Evolutionary conservation across 192 early-diverging fungal genomes (phyloP).

Genomic region (Gorgonomyces haynaldii): DNA sequence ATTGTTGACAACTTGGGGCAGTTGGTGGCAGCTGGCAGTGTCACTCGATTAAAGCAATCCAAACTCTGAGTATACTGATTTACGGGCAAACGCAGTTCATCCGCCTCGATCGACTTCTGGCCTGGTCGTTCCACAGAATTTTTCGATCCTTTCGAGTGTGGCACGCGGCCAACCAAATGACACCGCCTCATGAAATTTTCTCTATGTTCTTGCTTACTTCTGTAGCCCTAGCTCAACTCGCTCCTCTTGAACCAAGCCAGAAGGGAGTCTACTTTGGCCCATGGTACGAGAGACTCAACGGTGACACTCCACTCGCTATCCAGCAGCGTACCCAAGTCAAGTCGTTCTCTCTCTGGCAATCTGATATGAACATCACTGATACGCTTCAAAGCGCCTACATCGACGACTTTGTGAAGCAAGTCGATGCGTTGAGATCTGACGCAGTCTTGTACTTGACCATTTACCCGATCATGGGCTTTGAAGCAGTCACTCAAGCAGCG

Average conservation of each 20-base stretch:
- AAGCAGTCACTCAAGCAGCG: conserved; percentile 12
- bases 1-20: too few relatives aligned
- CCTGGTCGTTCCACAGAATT: too few relatives aligned
- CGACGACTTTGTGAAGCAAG: conserved; percentile 9
- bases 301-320: conserved; percentile 8
- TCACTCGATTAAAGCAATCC: too few relatives aligned
- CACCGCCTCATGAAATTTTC: too few relatives aligned
- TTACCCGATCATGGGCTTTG: conserved; percentile 20
- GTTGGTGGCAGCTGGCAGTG: too few relatives aligned
- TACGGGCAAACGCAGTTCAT: too few relatives aligned
- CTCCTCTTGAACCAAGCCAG: neutral
- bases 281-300: conserved; percentile 10
- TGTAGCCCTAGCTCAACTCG: too few relatives aligned
- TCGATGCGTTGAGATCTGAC: conserved; percentile 21
- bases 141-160: too few relatives aligned
- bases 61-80: too few relatives aligned
- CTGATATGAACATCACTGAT: conserved; percentile 13
- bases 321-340: conserved; percentile 8
- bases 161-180: too few relatives aligned
- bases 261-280: conserved; percentile 1
- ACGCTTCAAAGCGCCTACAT: conserved; percentile 2
- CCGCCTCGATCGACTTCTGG: too few relatives aligned
- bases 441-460: conserved; percentile 23
- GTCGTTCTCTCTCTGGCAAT: conserved; percentile 13
- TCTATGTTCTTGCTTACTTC: too few relatives aligned